Conservation (phyloP, 345 rosid genomes). For the Passiflora organensis region DNA sequence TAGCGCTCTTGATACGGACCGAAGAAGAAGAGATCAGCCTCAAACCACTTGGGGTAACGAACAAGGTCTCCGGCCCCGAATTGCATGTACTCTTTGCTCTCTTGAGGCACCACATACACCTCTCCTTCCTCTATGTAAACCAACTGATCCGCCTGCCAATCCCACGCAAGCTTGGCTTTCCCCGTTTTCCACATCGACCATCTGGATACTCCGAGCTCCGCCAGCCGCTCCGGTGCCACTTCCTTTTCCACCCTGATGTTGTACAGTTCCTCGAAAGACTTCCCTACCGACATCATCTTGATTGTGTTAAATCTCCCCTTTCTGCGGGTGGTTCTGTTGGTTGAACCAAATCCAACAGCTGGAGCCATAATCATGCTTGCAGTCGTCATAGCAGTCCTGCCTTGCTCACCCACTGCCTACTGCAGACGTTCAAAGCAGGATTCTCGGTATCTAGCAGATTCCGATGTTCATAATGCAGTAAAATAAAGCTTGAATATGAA, state of each 20-base stretch:
- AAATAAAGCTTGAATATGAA: too few relatives aligned
- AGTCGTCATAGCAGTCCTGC: slow-evolving; percentile 19
- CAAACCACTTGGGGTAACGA: slow-evolving; percentile 92
- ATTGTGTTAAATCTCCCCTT: slow-evolving; percentile 19
- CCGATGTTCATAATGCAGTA: too few relatives aligned
- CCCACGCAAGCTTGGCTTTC: slow-evolving; percentile 76
- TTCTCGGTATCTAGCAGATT: neutral
- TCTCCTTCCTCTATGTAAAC: slow-evolving; percentile 98
- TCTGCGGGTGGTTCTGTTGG: slow-evolving; percentile 21
- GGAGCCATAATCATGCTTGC: slow-evolving; percentile 40
- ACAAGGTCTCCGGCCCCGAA: slow-evolving; percentile 86
- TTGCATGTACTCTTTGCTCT: slow-evolving; percentile 65
- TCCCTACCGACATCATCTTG: slow-evolving; percentile 58
- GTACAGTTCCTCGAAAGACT: slow-evolving; percentile 72
- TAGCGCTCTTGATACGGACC: slow-evolving; percentile 81
- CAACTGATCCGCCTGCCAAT: slow-evolving; percentile 93
- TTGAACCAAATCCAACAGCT: slow-evolving; percentile 21
- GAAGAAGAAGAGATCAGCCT: slow-evolving; percentile 86
- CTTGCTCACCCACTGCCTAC: slow-evolving; percentile 16
- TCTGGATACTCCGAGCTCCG: slow-evolving; percentile 66
- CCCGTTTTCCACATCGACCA: slow-evolving; percentile 93
- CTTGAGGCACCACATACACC: slow-evolving; percentile 90
- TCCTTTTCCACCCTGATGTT: slow-evolving; percentile 69
- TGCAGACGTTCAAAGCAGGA: neutral
- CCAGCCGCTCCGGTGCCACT: slow-evolving; percentile 48